Conservation (phyloP, 768 basidiomycete genomes). For the Asterophora lycoperdoides region DNA sequence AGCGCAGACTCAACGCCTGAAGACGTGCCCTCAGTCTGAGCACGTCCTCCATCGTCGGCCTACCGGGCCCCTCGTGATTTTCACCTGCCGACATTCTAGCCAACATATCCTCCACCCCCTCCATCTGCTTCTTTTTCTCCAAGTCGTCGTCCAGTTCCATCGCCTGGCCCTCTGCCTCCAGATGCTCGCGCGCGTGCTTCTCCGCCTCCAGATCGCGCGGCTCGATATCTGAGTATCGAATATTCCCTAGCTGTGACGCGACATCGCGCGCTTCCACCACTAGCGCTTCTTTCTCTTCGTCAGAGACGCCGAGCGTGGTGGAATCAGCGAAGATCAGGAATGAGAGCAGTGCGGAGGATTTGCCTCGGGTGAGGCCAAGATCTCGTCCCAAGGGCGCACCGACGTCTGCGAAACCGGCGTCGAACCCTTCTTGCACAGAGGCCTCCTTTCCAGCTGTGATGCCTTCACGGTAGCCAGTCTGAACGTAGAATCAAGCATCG, state of each 20-base stretch:
- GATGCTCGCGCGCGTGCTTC: conserved; percentile 67
- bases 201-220: conserved; percentile 77
- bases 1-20: conserved; percentile 22
- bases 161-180: conserved; percentile 37
- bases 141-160: conserved; percentile 40
- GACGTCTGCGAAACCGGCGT: conserved; percentile 69
- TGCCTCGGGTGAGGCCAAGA: conserved; percentile 74
- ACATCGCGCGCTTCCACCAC: conserved; percentile 51
- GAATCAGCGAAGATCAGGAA: conserved; percentile 38
- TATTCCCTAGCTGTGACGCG: conserved; percentile 45
- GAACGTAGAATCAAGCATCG: background rate
- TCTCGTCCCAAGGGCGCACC: conserved; percentile 75
- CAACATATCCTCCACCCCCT: conserved; percentile 55
- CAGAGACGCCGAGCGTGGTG: background rate
- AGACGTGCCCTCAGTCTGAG: conserved; percentile 34
- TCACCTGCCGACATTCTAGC: conserved; percentile 34
- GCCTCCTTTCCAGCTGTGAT: conserved; percentile 89
- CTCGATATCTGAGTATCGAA: conserved; percentile 69
- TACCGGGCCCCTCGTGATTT: conserved; percentile 12
- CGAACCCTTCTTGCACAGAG: conserved; percentile 86
- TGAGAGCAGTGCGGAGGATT: conserved; percentile 56
- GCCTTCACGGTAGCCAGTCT: conserved; percentile 97
- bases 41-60: conserved; percentile 40
- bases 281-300: conserved; percentile 16
- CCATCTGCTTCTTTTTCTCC: conserved; percentile 45